These are phyloP conservation scores for Dispira parvispora DNA, from an alignment of 192 early-diverging fungal species.

Conservation along the genomic window DNA sequence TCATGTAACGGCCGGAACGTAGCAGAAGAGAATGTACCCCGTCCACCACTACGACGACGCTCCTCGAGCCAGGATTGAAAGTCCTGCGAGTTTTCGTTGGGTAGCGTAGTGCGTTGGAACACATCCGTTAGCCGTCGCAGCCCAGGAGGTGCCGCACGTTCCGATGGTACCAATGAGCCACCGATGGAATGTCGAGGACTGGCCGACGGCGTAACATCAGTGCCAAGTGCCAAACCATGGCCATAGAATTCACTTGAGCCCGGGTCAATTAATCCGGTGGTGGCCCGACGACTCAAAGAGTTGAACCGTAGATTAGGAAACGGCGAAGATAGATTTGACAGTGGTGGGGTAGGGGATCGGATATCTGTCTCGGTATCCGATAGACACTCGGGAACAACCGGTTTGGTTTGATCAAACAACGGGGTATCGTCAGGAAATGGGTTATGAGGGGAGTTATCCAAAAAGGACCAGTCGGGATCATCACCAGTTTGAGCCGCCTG, in stretches of 20 bases:
- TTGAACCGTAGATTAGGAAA: no score
- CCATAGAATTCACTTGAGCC: no score
- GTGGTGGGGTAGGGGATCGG: neutral
- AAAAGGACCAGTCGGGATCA: slow-evolving; percentile 4
- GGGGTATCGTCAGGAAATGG: neutral
- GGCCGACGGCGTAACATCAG: neutral
- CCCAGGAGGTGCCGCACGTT: no score
- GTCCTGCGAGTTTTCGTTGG: neutral
- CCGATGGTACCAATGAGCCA: neutral
- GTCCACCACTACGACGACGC: slow-evolving; percentile 7
- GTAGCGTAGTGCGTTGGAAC: neutral
- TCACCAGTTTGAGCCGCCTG: neutral
- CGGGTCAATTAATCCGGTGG: slow-evolving; percentile 1
- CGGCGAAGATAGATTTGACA: no score
- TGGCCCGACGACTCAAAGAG: neutral
- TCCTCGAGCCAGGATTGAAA: slow-evolving; percentile 3
- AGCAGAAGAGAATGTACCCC: slow-evolving; percentile 5
- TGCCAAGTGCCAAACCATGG: neutral
- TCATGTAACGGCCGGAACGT: slow-evolving; percentile 1
- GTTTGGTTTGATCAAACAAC: slow-evolving; percentile 1
- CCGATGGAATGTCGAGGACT: neutral
- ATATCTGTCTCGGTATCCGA: neutral
- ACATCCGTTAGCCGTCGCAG: no score
- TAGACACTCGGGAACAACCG: neutral
- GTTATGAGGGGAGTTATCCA: slow-evolving; percentile 7